Percentiles rank a stretch among this genome's conserved stretches.
These are phyloP conservation scores for Neurospora tetraspora DNA, from an alignment of 495 filamentous ascomycete species.

Conservation along the genomic window DNA sequence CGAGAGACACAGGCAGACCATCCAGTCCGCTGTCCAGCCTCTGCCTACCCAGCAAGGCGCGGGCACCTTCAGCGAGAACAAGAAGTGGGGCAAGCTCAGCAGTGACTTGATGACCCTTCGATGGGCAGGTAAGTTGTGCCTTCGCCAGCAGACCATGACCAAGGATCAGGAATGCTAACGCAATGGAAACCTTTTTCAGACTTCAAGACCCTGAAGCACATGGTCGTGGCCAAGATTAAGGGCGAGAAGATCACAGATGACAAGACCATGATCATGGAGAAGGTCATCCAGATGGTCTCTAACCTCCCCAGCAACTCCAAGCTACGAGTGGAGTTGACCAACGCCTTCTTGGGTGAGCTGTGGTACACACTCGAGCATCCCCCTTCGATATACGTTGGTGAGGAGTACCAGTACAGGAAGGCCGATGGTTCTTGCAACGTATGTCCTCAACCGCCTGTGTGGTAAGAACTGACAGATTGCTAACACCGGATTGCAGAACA, in stretches of 20 bases:
- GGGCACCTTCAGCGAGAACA: conserved; percentile 35
- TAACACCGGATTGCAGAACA: conserved; percentile 21
- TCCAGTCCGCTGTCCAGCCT: conserved; percentile 54
- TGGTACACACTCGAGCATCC: conserved; percentile 56
- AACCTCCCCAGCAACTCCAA: conserved; percentile 54
- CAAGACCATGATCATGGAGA: conserved; percentile 74
- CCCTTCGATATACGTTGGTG: conserved; percentile 48
- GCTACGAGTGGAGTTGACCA: conserved; percentile 53
- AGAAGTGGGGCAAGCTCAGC: conserved; percentile 42
- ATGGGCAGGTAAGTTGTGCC: conserved; percentile 20
- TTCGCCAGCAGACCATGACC: not conserved
- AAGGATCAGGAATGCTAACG: not conserved
- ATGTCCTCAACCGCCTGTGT: not conserved
- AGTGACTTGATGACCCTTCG: conserved; percentile 52
- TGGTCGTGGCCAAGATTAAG: conserved; percentile 29
- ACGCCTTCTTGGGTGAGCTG: conserved; percentile 57
- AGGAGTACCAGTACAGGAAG: conserved; percentile 55
- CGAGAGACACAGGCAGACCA: conserved; percentile 50
- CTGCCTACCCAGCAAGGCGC: conserved; percentile 57
- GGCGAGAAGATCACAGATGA: conserved; percentile 53
- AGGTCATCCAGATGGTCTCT: conserved; percentile 64
- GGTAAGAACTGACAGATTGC: not conserved
- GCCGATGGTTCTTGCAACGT: conserved; percentile 61
- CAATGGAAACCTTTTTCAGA: conserved; percentile 14
- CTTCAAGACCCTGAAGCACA: conserved; percentile 26